Conservation (phyloP, 2,329 filamentous ascomycete species). For the Pyrenophora graminea region DNA sequence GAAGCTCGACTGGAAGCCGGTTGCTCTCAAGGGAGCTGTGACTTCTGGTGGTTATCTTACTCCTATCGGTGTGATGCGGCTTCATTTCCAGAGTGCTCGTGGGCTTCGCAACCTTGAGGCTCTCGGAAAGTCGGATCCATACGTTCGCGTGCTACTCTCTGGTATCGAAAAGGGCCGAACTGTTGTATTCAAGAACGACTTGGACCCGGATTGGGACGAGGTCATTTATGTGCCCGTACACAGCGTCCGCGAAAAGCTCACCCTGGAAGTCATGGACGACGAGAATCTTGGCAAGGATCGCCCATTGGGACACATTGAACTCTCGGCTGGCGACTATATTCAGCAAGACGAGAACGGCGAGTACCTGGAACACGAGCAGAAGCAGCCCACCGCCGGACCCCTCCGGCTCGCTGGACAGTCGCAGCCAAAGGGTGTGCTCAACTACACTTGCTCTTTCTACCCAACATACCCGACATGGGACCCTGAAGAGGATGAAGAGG, state of each 20-base stretch:
- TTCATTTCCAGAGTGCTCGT: conserved; percentile 84
- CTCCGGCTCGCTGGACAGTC: conserved; percentile 75
- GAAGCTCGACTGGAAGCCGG: conserved; percentile 92
- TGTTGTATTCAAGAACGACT: conserved; percentile 93
- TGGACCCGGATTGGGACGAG: conserved; percentile 95
- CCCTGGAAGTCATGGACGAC: conserved; percentile 94
- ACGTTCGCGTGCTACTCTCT: conserved; percentile 84
- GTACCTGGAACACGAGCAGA: conserved; percentile 77
- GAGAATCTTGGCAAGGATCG: conserved; percentile 92
- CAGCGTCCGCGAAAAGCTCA: conserved; percentile 78
- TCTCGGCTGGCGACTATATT: conserved; percentile 79
- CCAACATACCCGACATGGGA: conserved; percentile 86
- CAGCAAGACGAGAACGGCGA: conserved; percentile 77
- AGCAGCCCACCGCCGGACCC: conserved; percentile 67
- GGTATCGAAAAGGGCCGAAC: conserved; percentile 90
- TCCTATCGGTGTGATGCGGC: conserved; percentile 90
- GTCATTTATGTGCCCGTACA: conserved; percentile 93
- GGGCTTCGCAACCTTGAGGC: conserved; percentile 91
- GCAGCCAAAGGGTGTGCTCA: conserved; percentile 75
- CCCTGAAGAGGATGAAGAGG: conserved; percentile 77
- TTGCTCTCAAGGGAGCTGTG: conserved; percentile 77
- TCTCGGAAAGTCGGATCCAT: conserved; percentile 95
- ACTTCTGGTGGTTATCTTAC: conserved; percentile 87
- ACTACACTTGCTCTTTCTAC: conserved; percentile 86
- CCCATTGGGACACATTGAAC: conserved; percentile 78